A percentile compares a stretch with the other conserved stretches of the same genome.
phyloP scores from a whole-genome alignment of 2,329 filamentous ascomycete species.

The Allantophomopsis cytisporea region DNA sequence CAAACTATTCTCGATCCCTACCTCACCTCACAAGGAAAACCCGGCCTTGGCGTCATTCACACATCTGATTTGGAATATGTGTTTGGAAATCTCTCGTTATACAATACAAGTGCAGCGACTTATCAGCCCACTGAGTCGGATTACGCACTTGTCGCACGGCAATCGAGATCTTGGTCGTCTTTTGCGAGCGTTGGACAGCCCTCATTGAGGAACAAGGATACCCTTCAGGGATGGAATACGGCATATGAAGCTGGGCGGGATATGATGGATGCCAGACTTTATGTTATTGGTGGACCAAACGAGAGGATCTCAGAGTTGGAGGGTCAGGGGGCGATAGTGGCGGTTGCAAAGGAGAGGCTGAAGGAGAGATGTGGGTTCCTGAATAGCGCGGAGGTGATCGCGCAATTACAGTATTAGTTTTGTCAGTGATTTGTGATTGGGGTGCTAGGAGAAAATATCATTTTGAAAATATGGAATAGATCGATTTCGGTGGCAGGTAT shows the following conservation, averaged over 20 bases:
- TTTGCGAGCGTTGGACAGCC: conserved; percentile 27
- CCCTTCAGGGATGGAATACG: conserved; percentile 14
- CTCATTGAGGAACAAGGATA: conserved; percentile 17
- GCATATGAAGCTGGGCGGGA: background rate
- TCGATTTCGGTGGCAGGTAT: too few species aligned
- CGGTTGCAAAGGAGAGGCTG: background rate
- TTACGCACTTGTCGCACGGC: conserved; percentile 22
- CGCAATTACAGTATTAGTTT: background rate
- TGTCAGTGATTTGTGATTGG: too few species aligned
- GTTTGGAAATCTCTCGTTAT: conserved; percentile 31
- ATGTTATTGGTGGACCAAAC: background rate
- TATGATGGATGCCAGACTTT: background rate
- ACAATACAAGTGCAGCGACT: conserved; percentile 20
- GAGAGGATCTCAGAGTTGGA: background rate
- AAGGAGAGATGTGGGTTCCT: conserved; percentile 1
- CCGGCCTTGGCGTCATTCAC: conserved; percentile 32
- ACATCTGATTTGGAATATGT: conserved; percentile 39
- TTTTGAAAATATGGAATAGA: too few species aligned
- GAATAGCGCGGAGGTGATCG: background rate
- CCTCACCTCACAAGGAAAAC: conserved; percentile 19
- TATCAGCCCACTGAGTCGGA: conserved; percentile 25
- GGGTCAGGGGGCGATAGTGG: background rate
- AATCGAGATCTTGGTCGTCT: conserved; percentile 31
- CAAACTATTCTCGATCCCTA: conserved; percentile 35
- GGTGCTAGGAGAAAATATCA: too few species aligned